These are phyloP conservation scores for Deuterostichococcus epilithicus DNA, from an alignment of 139 green algal species.

Conservation along the genomic window DNA sequence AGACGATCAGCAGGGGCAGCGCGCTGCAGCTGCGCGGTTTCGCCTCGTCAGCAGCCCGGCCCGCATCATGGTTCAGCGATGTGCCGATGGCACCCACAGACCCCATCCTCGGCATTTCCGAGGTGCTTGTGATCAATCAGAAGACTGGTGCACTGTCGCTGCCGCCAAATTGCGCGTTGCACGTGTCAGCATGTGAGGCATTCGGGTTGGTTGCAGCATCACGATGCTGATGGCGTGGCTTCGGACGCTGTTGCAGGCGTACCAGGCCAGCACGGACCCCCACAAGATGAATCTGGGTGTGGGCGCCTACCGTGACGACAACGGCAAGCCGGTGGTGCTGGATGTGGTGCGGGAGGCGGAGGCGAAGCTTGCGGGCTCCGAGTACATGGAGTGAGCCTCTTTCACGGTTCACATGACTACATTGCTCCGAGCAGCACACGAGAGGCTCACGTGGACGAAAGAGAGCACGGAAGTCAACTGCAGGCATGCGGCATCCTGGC, in stretches of 20 bases:
- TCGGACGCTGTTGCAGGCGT: constrained; percentile 63
- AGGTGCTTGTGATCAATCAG: constrained; percentile 11
- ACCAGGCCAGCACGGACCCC: constrained; percentile 64
- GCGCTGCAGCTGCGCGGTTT: neutral
- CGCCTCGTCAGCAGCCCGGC: constrained; percentile 7
- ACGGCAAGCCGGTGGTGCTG: constrained; percentile 82
- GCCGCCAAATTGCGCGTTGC: neutral
- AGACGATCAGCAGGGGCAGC: neutral
- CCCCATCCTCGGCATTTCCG: constrained; percentile 60
- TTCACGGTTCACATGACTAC: too few species aligned
- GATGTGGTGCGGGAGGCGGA: constrained; percentile 81
- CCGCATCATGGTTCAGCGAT: constrained; percentile 31
- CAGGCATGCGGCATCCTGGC: too few species aligned
- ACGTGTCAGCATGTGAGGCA: neutral
- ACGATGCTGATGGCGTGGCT: constrained; percentile 8
- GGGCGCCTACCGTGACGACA: constrained; percentile 81
- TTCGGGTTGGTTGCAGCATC: neutral
- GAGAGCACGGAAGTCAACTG: too few species aligned
- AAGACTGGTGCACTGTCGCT: neutral
- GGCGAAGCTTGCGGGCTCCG: constrained; percentile 49
- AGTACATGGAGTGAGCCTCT: constrained; percentile 76
- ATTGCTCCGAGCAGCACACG: too few species aligned
- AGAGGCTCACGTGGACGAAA: too few species aligned
- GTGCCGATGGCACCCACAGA: constrained; percentile 50
- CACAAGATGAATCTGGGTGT: constrained; percentile 91